Evolutionary conservation across 805 yeast species (phyloP).

Genomic region (Sugiyamaella floridensis): DNA sequence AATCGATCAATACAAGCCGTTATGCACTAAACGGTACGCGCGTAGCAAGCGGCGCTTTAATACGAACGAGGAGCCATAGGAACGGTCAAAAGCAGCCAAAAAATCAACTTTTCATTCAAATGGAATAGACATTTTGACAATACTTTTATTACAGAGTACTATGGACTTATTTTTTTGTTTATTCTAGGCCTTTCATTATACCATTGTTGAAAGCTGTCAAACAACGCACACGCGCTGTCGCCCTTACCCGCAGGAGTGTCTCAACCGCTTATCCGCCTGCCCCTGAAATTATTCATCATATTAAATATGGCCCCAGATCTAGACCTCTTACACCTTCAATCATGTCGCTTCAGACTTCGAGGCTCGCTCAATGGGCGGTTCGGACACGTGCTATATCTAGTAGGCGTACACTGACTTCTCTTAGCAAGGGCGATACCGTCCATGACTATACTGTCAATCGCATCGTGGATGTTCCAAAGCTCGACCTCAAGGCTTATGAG

Average conservation of each 20-base stretch:
- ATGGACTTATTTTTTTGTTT: too few relatives aligned
- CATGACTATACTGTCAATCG: conserved; percentile 59
- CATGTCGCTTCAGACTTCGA: neutral
- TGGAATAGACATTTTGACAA: too few relatives aligned
- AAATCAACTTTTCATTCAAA: too few relatives aligned
- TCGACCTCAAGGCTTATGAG: conserved; percentile 71
- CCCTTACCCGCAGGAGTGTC: neutral
- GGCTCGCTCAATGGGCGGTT: neutral
- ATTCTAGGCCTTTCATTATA: too few relatives aligned
- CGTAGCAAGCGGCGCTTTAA: neutral
- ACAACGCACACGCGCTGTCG: neutral
- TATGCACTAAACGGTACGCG: neutral
- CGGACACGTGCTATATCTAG: neutral
- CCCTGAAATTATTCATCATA: neutral
- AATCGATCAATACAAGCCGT: neutral
- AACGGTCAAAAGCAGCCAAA: too few relatives aligned
- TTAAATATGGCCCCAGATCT: too few relatives aligned
- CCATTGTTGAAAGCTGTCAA: too few relatives aligned
- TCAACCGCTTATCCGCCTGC: neutral
- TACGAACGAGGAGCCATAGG: too few relatives aligned
- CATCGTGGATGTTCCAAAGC: conserved; percentile 69
- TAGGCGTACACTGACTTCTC: neutral
- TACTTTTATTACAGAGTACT: too few relatives aligned
- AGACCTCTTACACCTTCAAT: too few relatives aligned
- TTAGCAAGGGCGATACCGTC: conserved; percentile 14